These are phyloP conservation scores for Blastomyces emzantsi DNA, from an alignment of 2,329 filamentous ascomycete species.

Conservation along the genomic window DNA sequence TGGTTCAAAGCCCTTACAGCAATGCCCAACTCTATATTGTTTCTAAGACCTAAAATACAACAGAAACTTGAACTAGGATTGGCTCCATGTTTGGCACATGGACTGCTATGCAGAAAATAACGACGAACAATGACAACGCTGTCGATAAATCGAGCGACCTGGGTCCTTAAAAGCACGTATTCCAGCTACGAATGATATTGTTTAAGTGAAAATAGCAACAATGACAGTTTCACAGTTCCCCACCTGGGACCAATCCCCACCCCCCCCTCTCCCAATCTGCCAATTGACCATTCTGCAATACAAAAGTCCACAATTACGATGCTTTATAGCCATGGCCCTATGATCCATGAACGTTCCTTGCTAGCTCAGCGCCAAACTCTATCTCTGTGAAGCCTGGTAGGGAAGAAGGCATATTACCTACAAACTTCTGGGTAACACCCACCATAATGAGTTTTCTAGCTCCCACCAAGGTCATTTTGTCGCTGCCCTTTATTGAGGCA, in stretches of 20 bases:
- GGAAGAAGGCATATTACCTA: not conserved
- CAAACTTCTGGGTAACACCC: not conserved
- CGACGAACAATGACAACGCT: not conserved
- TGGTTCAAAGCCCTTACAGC: not conserved
- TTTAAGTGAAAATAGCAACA: not conserved
- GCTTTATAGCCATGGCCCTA: too few species aligned
- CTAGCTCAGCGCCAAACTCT: not conserved
- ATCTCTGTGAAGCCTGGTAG: not conserved
- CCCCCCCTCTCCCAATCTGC: too few species aligned
- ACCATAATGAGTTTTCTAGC: not conserved
- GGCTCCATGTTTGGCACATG: not conserved
- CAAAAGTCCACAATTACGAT: too few species aligned
- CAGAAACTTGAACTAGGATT: not conserved
- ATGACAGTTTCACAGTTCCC: too few species aligned
- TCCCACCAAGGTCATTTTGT: too few species aligned
- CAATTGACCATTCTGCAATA: too few species aligned
- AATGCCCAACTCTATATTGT: not conserved
- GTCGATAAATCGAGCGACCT: not conserved
- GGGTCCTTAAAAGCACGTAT: not conserved
- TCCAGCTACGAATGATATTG: not conserved
- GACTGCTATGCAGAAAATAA: not conserved
- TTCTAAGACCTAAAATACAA: not conserved
- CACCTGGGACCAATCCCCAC: too few species aligned
- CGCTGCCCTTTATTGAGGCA: too few species aligned
- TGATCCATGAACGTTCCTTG: not conserved